Conservation (phyloP, 495 filamentous ascomycete species). For the Lasiosphaeris hirsuta region DNA sequence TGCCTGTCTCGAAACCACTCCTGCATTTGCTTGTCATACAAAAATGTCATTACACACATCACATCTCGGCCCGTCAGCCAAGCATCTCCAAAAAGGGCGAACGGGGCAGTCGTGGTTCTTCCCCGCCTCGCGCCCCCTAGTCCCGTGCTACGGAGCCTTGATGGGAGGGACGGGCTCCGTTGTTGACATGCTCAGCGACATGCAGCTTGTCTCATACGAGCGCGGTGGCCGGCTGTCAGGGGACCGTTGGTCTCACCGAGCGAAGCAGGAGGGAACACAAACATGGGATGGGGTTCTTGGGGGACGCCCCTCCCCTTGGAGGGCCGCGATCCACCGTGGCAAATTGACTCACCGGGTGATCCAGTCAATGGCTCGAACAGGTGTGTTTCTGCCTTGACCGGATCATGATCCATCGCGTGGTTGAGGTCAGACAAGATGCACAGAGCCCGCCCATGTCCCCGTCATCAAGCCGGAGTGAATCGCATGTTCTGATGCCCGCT, state of each 20-base stretch:
- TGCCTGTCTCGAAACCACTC: conserved; percentile 22
- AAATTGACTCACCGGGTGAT: conserved; percentile 6
- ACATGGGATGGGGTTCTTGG: not conserved
- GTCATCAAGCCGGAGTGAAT: conserved; percentile 10
- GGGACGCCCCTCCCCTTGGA: too few species aligned
- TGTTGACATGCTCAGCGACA: conserved; percentile 17
- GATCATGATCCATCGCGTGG: conserved; percentile 14
- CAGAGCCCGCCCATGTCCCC: conserved; percentile 7
- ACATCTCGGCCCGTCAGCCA: conserved; percentile 19
- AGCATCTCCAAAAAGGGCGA: conserved; percentile 9
- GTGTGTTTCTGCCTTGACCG: not conserved
- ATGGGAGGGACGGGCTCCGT: conserved; percentile 2
- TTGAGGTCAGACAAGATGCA: conserved; percentile 16
- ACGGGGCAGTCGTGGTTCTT: conserved; percentile 1
- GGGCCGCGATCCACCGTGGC: conserved; percentile 3
- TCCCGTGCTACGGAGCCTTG: conserved; percentile 17
- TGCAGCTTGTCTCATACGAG: conserved; percentile 23
- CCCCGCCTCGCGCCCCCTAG: conserved; percentile 18
- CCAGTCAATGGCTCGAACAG: not conserved
- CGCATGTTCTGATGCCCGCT: not conserved
- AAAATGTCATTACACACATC: conserved; percentile 28
- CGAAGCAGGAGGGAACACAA: conserved; percentile 7
- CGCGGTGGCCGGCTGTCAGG: conserved; percentile 15
- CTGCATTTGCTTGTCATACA: conserved; percentile 29
- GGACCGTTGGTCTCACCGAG: conserved; percentile 19